phyloP scores from a whole-genome alignment of 176 grass and related monocot species.

The Paspalum notatum region DNA sequence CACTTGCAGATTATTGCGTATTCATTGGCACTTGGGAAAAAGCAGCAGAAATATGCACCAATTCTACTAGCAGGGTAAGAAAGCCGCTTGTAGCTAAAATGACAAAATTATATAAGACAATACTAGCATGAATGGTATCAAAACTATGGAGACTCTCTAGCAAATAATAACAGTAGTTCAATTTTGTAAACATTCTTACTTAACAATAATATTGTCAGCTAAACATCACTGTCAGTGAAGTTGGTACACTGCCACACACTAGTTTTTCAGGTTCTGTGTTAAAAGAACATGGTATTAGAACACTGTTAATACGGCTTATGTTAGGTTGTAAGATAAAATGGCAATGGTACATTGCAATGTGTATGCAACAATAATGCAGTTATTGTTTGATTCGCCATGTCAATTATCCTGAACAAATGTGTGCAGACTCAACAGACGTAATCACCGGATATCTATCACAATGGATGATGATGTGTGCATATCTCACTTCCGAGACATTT shows the following conservation, averaged over 20 bases:
- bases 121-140: constrained; percentile 19
- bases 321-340: constrained; percentile 25
- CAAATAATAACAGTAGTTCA: background rate
- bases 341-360: background rate
- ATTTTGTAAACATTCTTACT: constrained; percentile 24
- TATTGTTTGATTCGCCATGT: constrained; percentile 16
- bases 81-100: background rate
- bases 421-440: background rate
- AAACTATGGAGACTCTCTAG: background rate
- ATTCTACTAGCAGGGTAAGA: constrained; percentile 3
- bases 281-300: constrained; percentile 13
- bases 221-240: background rate
- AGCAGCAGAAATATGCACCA: constrained; percentile 7
- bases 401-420: constrained; percentile 11
- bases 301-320: background rate
- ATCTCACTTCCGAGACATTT: background rate
- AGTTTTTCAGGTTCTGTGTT: background rate
- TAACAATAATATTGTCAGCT: background rate
- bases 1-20: constrained; percentile 13
- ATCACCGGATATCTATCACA: background rate
- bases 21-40: constrained; percentile 14
- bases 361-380: constrained; percentile 1
- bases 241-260: constrained; percentile 1
- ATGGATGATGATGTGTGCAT: background rate
- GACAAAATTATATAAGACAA: constrained; percentile 18